These are phyloP conservation scores for Cicer cuneatum DNA, from an alignment of 306 rosid species.

Conservation along the genomic window DNA sequence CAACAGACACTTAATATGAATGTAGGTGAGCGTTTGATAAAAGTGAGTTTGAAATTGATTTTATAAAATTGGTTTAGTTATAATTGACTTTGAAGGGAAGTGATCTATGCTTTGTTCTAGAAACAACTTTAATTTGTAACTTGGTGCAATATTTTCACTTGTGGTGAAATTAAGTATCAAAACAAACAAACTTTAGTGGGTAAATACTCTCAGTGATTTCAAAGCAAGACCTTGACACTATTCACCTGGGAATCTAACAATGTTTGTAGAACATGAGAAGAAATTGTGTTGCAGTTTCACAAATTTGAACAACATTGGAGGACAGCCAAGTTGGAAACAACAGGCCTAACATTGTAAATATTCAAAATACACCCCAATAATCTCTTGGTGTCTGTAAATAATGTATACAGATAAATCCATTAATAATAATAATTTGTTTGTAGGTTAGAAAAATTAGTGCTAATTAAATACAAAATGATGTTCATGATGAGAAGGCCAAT, in stretches of 20 bases:
- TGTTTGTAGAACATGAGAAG: neutral
- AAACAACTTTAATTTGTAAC: neutral
- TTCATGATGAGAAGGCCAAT: slow-evolving; percentile 80
- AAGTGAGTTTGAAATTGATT: too few relatives aligned
- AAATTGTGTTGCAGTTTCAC: slow-evolving; percentile 8
- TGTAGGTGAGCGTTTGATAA: neutral
- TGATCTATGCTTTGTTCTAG: neutral
- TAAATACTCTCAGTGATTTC: neutral
- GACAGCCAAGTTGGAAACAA: slow-evolving; percentile 1
- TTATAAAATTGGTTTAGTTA: too few relatives aligned
- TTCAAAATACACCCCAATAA: neutral
- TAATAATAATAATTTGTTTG: slow-evolving; percentile 23
- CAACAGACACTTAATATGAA: neutral
- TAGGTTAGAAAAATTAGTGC: slow-evolving; percentile 14
- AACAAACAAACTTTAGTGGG: neutral
- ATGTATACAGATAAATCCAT: slow-evolving; percentile 36
- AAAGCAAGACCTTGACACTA: neutral
- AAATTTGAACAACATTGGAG: slow-evolving; percentile 14
- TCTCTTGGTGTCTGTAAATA: slow-evolving; percentile 39
- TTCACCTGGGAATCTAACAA: neutral
- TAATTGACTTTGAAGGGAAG: too few relatives aligned
- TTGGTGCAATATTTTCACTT: neutral
- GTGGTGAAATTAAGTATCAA: neutral
- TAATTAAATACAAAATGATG: slow-evolving; percentile 58
- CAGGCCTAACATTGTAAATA: slow-evolving; percentile 13